A percentile compares a stretch with the other conserved stretches of the same genome.
Conservation (phyloP, 2,329 filamentous ascomycete genomes). For the Davidsoniella eucalypti region DNA sequence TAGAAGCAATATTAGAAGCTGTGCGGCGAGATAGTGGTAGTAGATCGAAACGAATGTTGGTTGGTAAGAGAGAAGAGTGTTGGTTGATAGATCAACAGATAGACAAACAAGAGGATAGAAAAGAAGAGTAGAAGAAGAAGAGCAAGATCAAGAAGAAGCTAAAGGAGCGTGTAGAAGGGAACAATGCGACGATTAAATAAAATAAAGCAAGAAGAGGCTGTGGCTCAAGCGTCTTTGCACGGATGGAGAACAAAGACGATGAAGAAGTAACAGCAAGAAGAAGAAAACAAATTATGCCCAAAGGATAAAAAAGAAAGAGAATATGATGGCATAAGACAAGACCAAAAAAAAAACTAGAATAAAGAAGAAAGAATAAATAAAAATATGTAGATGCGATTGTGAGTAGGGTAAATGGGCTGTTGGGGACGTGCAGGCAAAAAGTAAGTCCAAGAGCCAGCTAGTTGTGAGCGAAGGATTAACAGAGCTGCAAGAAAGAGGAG, state of each 20-base stretch:
- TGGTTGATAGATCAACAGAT: not conserved
- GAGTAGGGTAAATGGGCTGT: too few relatives aligned
- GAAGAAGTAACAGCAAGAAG: not conserved
- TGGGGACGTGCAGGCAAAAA: not conserved
- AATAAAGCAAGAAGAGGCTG: not conserved
- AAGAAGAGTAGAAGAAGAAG: not conserved
- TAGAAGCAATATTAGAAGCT: not conserved
- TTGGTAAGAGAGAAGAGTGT: not conserved
- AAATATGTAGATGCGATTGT: not conserved
- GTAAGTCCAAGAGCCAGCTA: not conserved
- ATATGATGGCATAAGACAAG: slow-evolving; percentile 1
- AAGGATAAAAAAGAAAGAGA: not conserved
- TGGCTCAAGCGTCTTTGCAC: too few relatives aligned
- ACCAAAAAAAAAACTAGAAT: not conserved
- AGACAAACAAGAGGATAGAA: not conserved
- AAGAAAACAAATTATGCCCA: not conserved
- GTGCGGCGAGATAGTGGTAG: not conserved
- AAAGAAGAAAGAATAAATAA: not conserved
- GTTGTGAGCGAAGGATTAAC: not conserved
- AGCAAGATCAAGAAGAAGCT: not conserved
- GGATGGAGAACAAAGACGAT: not conserved
- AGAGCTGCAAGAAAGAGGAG: slow-evolving; percentile 12
- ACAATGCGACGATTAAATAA: too few relatives aligned
- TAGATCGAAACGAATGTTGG: not conserved
- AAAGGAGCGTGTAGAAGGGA: too few relatives aligned